Base-by-base conservation (phyloP, 441 rosid genomes). In the Raphanus hybrid region DNA sequence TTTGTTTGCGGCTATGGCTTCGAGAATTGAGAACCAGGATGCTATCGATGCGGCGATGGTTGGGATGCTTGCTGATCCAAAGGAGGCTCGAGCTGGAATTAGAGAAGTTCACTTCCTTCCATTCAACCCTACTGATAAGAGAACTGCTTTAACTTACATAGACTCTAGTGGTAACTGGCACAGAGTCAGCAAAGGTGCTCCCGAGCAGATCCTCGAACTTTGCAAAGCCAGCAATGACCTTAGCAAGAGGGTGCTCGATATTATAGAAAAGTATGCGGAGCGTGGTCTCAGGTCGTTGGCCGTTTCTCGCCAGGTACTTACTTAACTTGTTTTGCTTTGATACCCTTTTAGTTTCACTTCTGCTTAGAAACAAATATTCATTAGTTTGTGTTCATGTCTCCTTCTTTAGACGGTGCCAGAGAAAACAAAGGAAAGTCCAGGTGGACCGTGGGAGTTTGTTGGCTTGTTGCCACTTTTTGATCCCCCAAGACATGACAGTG, bases 241-340 rank as follows among this genome's bases (percentile, higher is more conserved):
- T 23, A 74, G 68, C 71, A 85, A 72, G 65, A 83, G 63, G 69
- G 94, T 87, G 65, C 97, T 89, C 20, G 9, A 85, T 7, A 83
- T 90, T 8, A 92, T 91, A 32, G 92, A 88, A 70, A 92, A 92
- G 76, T 94, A 83, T 37, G 91, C 90, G 2, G 91, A 85, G 72
- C 84, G 90, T 61, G 89, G 93, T 52, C 91, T 94, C 61, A 85
- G 98, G 81, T 94, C 97, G 15, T 89, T 92, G 68, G 97, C 84
- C 35, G 89, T 89, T 75, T 86, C 89, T 75, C 80, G 84, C 23
- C 88, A 84, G 85, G 92, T 86, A 82, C 61, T 5, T 50, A 41
- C 6, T 6, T 29, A 6, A 39, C 26, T 23, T 23, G 26, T 23
- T 23, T 23, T 27, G 26, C 26, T 55, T 72, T 55, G 66, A 37